These are phyloP conservation scores for Backusella sp. DNA, from an alignment of 192 early-diverging fungal species.

Conservation along the genomic window DNA sequence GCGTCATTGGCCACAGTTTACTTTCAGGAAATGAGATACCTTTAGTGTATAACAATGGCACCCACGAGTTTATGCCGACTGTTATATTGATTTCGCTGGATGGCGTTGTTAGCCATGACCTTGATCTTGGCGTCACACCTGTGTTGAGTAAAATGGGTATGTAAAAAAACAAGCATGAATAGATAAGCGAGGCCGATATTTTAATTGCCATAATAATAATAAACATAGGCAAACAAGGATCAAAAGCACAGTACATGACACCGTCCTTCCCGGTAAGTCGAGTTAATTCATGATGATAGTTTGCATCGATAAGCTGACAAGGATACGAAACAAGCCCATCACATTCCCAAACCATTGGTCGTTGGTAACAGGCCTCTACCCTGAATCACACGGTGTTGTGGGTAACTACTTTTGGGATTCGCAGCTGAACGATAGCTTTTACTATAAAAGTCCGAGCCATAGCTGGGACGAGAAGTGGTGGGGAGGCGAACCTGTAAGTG, in stretches of 20 bases:
- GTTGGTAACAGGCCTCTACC: constrained; percentile 87
- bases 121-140: constrained; percentile 75
- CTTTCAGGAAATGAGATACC: constrained; percentile 17
- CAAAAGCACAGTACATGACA: constrained; percentile 61
- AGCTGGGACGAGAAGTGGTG: constrained; percentile 79
- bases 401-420: constrained; percentile 82
- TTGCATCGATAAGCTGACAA: not conserved
- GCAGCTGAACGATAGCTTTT: constrained; percentile 68
- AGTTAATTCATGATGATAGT: not conserved
- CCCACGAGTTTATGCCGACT: constrained; percentile 64
- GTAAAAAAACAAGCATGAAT: constrained; percentile 33
- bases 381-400: constrained; percentile 91
- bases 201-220: not conserved
- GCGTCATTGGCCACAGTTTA: not conserved
- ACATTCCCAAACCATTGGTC: constrained; percentile 96
- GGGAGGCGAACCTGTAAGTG: constrained; percentile 81
- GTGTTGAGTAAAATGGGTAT: constrained; percentile 61
- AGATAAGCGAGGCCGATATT: not conserved
- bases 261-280: constrained; percentile 65
- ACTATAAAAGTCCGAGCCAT: constrained; percentile 65
- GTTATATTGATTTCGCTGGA: constrained; percentile 85
- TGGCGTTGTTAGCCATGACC: constrained; percentile 82
- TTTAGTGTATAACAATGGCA: constrained; percentile 58
- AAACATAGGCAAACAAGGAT: constrained; percentile 43
- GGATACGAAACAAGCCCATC: constrained; percentile 41